Evolutionary conservation across 2,329 filamentous ascomycete genomes (phyloP), one percentile per base, ranked within the genome.

Genomic region (Dissoconium aciculare): DNA sequence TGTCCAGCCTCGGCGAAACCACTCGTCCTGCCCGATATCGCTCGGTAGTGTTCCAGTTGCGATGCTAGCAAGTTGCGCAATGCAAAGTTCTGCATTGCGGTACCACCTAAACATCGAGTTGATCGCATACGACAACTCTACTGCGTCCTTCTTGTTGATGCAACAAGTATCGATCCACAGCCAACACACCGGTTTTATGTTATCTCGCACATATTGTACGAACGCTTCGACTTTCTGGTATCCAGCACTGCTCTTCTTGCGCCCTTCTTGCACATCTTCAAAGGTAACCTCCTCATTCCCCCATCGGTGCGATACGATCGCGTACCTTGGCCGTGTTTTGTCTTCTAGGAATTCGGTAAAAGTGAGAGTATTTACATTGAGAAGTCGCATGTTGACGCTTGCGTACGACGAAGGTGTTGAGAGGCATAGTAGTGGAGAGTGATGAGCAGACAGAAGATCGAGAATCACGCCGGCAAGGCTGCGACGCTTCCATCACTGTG

Each of bases 1-100:
- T n/a, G n/a, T n/a, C n/a, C n/a, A n/a, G n/a, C n/a, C n/a, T 21
- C 44, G 27, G 5, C 17, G 24, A 25, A 46, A 48, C 44, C 34
- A 48, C 24, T 35, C 29, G 32, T 40, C 41, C 17, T 21, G 17
- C 11, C 12, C 11, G 19, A 44, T 35, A 1, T 10, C 23, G n/a
- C 14, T 30, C 14, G 5, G 13, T 12, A 36, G 31, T 21, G 29
- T 16, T 4, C 26, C 19, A 10, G n/a, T 12, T 30, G 25, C 19
- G 13, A 46, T 35, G 17, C 44, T n/a, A n/a, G n/a, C n/a, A n/a
- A n/a, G n/a, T n/a, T n/a, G 42, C 17, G 30, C 37, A 28, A 41
- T 34, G 32, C 36, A 46, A n/a, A 44, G 15, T 9, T 27, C 37
- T 6, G 41, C 32, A 30, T 32, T 31, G 17, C 25, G 21, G 31